Percentiles rank a stretch among this genome's conserved stretches.
Evolutionary conservation across 768 basidiomycete genomes (phyloP).

Genomic region (Glaciozyma antarctica): DNA sequence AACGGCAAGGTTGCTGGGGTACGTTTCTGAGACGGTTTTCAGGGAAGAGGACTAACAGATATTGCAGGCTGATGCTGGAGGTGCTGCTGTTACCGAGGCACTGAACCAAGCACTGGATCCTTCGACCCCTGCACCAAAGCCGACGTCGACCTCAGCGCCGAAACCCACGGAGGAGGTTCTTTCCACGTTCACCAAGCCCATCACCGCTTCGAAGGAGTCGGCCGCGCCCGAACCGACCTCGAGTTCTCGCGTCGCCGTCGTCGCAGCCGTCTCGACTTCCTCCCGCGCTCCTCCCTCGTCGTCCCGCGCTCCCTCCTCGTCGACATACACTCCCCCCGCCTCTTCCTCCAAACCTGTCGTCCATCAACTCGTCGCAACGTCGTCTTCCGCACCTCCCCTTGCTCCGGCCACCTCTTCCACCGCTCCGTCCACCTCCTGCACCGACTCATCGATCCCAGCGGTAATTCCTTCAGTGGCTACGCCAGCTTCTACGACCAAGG

Average conservation of each 20-base stretch:
- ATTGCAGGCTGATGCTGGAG: conserved; percentile 1
- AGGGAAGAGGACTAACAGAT: no score
- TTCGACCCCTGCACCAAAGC: no score
- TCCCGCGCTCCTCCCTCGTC: neutral
- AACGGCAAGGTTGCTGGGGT: conserved; percentile 1
- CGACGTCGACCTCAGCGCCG: no score
- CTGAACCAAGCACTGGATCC: no score
- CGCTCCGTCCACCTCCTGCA: neutral
- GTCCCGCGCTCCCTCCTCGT: neutral
- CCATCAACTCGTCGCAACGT: neutral
- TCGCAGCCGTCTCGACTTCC: neutral
- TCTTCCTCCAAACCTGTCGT: neutral
- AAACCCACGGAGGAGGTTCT: no score
- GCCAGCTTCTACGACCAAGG: conserved; percentile 39
- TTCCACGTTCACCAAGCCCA: no score
- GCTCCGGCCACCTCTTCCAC: neutral
- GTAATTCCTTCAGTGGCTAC: conserved; percentile 5
- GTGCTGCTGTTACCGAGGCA: no score
- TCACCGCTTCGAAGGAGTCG: neutral
- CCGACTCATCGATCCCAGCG: neutral
- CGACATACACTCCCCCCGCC: neutral
- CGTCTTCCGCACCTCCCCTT: neutral
- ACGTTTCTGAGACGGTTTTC: no score
- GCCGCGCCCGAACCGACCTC: neutral
- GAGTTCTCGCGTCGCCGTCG: neutral